Evolutionary conservation across 1,284 basidiomycete species (phyloP).

Genomic region (Apiotrichum siamense): DNA sequence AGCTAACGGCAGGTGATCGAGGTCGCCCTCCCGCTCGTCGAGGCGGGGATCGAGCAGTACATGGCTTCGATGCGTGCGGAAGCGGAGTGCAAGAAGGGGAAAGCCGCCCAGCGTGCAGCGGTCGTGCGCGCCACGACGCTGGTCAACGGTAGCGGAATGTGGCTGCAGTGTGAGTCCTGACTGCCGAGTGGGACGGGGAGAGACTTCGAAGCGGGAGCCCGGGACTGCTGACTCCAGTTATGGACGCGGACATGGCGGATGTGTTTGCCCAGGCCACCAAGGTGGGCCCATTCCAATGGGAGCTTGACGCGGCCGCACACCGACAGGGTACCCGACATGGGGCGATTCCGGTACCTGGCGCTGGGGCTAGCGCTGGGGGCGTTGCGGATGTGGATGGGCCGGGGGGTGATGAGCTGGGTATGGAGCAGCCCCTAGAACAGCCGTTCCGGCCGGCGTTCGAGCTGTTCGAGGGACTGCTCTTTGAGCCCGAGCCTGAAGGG

Average conservation of each 20-base stretch:
- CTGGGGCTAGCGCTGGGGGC: no score
- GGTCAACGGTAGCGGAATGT: slow-evolving; percentile 23
- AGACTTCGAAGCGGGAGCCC: no score
- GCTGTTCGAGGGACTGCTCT: no score
- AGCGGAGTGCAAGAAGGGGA: slow-evolving; percentile 4
- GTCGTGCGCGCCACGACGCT: slow-evolving; percentile 12
- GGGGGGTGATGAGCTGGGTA: no score
- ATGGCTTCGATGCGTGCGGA: slow-evolving; percentile 16
- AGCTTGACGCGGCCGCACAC: slow-evolving; percentile 17
- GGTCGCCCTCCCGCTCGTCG: no score
- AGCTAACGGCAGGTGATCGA: slow-evolving; percentile 4
- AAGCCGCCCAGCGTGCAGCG: slow-evolving; percentile 10
- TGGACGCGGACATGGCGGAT: slow-evolving; percentile 25
- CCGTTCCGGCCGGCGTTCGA: no score
- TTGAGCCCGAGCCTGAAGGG: no score
- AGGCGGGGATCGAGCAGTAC: no score
- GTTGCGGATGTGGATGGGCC: no score
- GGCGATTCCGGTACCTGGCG: no score
- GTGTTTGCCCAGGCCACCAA: slow-evolving; percentile 19
- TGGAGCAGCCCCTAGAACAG: no score
- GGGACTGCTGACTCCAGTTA: slow-evolving; percentile 23
- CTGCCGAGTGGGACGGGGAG: no score
- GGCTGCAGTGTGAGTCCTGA: slow-evolving; percentile 26
- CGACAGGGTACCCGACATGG: not conserved
- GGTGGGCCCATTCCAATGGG: slow-evolving; percentile 28